phyloP scores from a whole-genome alignment of 148 eudicot genomes.

The Linanthus parryae region DNA sequence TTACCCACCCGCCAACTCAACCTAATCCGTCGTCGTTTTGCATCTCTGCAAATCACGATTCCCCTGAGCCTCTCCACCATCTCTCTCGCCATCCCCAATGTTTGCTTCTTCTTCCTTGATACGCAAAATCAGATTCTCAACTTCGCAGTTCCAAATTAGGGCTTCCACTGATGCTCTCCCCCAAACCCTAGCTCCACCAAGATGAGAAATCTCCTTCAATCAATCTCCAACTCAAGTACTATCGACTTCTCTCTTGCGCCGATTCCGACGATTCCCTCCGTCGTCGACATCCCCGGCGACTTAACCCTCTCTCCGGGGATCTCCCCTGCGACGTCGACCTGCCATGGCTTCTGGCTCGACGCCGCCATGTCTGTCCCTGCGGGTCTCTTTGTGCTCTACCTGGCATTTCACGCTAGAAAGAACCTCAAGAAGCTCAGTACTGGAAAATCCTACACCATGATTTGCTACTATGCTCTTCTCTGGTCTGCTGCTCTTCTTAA shows the following conservation, averaged over 20 bases:
- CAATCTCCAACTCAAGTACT: background rate
- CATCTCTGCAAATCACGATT: no score
- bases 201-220: slow-evolving; percentile 1
- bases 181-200: background rate
- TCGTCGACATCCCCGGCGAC: background rate
- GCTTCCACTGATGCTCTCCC: background rate
- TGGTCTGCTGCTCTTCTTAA: slow-evolving; percentile 32
- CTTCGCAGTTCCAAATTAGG: background rate
- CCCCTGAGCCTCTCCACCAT: no score
- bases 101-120: no score
- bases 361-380: slow-evolving; percentile 24
- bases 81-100: no score
- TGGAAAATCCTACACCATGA: slow-evolving; percentile 27
- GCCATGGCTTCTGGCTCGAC: slow-evolving; percentile 32
- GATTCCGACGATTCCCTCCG: background rate
- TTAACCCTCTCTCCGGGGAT: background rate
- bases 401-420: slow-evolving; percentile 27
- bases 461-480: slow-evolving; percentile 30
- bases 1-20: no score
- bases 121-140: no score
- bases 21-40: no score
- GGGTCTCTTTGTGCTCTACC: slow-evolving; percentile 21
- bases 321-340: slow-evolving; percentile 8
- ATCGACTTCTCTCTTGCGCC: background rate
- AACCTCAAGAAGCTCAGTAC: slow-evolving; percentile 28